These are phyloP conservation scores for Medicago arabica DNA, from an alignment of 306 rosid genomes.

Conservation along the genomic window DNA sequence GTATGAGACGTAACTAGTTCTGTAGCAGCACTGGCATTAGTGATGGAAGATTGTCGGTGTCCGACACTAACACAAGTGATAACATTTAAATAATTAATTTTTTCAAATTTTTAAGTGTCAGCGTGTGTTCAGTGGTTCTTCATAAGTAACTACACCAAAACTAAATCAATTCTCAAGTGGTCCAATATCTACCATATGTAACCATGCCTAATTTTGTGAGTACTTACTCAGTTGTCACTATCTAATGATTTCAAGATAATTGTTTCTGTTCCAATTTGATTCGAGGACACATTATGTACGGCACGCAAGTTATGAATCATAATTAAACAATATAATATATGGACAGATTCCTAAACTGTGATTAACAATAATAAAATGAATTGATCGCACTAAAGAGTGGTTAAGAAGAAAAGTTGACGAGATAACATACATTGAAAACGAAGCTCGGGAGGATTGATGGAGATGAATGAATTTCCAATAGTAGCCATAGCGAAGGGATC, in stretches of 20 bases:
- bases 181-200: no score
- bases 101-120: no score
- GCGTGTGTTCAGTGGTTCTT: no score
- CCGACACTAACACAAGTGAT: no score
- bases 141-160: not conserved
- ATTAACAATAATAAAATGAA: no score
- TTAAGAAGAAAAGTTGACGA: not conserved
- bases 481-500: constrained; percentile 65
- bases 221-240: not conserved
- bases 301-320: not conserved
- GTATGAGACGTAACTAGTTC: no score
- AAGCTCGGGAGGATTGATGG: constrained; percentile 72
- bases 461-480: constrained; percentile 55
- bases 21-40: no score
- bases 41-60: no score
- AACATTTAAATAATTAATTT: no score
- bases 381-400: not conserved
- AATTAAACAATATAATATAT: not conserved
- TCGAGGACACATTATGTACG: not conserved
- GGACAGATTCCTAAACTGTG: not conserved
- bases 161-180: not conserved
- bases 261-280: not conserved
- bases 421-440: constrained; percentile 66
- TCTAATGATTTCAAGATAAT: not conserved
- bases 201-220: not conserved